These are phyloP conservation scores for Penicillium cosmopolitanum DNA, from an alignment of 495 filamentous ascomycete genomes.

Conservation along the genomic window DNA sequence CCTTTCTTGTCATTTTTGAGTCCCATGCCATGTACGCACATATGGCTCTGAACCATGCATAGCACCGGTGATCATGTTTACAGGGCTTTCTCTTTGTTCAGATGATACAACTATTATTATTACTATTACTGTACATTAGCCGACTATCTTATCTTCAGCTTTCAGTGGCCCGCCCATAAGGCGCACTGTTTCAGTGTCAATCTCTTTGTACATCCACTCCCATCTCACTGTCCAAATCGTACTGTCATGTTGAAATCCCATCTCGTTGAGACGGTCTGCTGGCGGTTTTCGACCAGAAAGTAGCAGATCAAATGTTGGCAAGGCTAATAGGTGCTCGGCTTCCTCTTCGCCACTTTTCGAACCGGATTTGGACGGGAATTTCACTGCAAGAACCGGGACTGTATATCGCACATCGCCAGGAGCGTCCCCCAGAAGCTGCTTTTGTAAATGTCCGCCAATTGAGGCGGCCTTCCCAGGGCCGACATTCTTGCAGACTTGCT, in stretches of 20 bases:
- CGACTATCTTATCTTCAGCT: conserved; percentile 15
- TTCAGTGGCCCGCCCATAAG: conserved; percentile 37
- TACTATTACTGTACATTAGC: conserved; percentile 36
- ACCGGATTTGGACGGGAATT: neutral
- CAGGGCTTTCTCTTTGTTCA: conserved; percentile 23
- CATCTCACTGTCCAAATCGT: conserved; percentile 33
- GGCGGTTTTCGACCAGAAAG: conserved; percentile 13
- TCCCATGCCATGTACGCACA: conserved; percentile 17
- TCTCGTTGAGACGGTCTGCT: conserved; percentile 4
- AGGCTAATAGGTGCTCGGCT: conserved; percentile 27
- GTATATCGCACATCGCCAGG: conserved; percentile 41
- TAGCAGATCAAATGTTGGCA: conserved; percentile 36
- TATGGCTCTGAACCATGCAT: conserved; percentile 28
- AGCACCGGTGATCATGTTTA: conserved; percentile 31
- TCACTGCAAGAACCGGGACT: conserved; percentile 38
- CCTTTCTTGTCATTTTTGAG: conserved; percentile 27
- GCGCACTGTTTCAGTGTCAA: conserved; percentile 41
- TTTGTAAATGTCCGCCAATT: neutral
- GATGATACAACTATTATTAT: conserved; percentile 24
- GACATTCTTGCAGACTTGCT: neutral
- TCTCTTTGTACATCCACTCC: conserved; percentile 51
- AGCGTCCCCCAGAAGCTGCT: conserved; percentile 9
- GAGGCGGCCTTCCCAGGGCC: neutral
- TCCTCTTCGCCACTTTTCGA: conserved; percentile 4
- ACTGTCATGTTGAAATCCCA: conserved; percentile 19